Base-by-base conservation (phyloP, 2,329 filamentous ascomycete species). In the Fusarium verticillioides region DNA sequence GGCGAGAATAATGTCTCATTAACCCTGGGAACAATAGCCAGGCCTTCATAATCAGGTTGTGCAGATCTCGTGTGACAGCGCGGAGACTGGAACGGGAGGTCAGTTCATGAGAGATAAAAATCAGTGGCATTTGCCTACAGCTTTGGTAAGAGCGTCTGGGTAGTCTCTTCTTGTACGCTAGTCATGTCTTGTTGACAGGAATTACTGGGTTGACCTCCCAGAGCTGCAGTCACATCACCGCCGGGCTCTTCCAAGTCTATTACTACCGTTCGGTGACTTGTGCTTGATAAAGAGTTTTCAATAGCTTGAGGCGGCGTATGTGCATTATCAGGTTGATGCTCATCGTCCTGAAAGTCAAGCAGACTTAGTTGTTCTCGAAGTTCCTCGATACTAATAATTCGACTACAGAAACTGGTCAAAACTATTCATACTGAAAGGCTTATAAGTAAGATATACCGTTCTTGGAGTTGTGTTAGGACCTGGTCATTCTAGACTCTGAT, bases 351-450 rank as follows among this genome's bases (percentile, higher is more conserved):
- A 34, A 34, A 4, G 21, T 50, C 21, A 32, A 19, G 36, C 2
- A 34, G 15, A 34, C 30, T 23, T 4, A 23, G 10, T 50, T 50
- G 47, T 9, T n/a, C 4, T 13, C 21, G 28, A n/a, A 50, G 47
- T 19, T 50, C 21, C 18, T 50, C 47, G 2, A 34, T 34, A 11
- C 16, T n/a, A 30, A 32, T 49, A 4, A 49, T n/a, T 8, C 28
- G 21, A 7, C 46, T 49, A 32, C 12, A 32, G 0, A 30, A 8
- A 21, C 0, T 5, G 7, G 0, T 32, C 26, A 49, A 21, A 21
- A 4, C 28, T 3, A 32, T 30, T n/a, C 5, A 18, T 0, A 49
- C 18, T 30, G 4, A 12, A 16, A 16, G 4, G 4, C 4, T 49
- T 4, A 5, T 16, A 10, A 5, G 2, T 21, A 19, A n/a, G 9